These are phyloP conservation scores for Mycena filopes DNA, from an alignment of 768 basidiomycete genomes.

Conservation along the genomic window DNA sequence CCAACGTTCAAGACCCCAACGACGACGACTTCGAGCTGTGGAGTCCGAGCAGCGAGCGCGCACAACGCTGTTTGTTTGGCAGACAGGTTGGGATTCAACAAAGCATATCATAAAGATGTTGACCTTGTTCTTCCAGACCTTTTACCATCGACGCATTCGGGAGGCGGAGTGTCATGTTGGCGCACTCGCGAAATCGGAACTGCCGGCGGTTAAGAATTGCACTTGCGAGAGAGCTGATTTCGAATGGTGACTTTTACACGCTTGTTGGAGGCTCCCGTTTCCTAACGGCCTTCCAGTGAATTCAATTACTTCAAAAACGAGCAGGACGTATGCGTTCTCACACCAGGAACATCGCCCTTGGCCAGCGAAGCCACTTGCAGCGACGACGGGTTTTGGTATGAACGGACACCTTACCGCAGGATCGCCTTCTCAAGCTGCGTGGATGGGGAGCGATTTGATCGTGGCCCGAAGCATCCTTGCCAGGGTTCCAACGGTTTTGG, in stretches of 20 bases:
- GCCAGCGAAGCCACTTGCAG: slow-evolving; percentile 68
- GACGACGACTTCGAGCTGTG: slow-evolving; percentile 97
- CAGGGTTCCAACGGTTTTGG: slow-evolving; percentile 80
- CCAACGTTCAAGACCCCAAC: slow-evolving; percentile 76
- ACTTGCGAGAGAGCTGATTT: slow-evolving; percentile 82
- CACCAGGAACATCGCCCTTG: slow-evolving; percentile 72
- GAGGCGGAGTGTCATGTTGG: slow-evolving; percentile 88
- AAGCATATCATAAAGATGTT: background rate
- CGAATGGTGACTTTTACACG: slow-evolving; percentile 74
- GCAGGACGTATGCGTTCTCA: slow-evolving; percentile 80
- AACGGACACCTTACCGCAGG: slow-evolving; percentile 82
- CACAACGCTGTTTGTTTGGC: slow-evolving; percentile 87
- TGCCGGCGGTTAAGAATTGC: slow-evolving; percentile 74
- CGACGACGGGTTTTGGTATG: slow-evolving; percentile 86
- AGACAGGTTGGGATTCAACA: slow-evolving; percentile 66
- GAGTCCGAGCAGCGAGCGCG: slow-evolving; percentile 90
- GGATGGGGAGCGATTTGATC: slow-evolving; percentile 80
- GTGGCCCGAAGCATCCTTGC: slow-evolving; percentile 67
- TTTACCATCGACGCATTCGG: slow-evolving; percentile 90
- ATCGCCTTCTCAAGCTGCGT: slow-evolving; percentile 90
- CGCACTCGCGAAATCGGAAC: slow-evolving; percentile 61
- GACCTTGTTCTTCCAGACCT: slow-evolving; percentile 59
- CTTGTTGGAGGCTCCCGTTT: background rate
- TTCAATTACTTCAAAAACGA: slow-evolving; percentile 86
- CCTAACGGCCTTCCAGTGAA: slow-evolving; percentile 65